Evolutionary conservation across 2,329 filamentous ascomycete species (phyloP), one percentile per base, ranked within the genome.

Genomic region (Botrytis aclada): DNA sequence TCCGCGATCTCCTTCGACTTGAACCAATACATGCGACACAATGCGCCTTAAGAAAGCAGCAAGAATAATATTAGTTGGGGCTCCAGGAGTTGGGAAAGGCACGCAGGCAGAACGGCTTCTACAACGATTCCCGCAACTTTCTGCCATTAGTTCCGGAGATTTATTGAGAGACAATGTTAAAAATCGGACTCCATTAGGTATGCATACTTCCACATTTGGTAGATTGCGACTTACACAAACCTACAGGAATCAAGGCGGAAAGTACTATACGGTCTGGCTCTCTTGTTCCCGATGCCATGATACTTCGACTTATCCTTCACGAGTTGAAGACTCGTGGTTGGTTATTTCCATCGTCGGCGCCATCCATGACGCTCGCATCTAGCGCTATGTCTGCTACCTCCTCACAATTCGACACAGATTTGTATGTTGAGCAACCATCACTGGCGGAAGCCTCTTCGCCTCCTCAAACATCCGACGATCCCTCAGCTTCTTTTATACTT

Each of bases 71-170:
- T 89, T 99, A 77, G 89, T 99, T 79, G 96, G 96, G 78, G 95
- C 95, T 70, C 96, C 96, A n/a, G 80, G 80, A 45, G 96, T 97
- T 73, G 96, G 96, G 75, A 99, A 99, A 83, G 96, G 95, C 75
- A 99, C 96, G 4, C 96, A 99, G 85, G 94, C 93, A 69, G 93
- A 97, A 82, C 90, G 96, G 75, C 86, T 99, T 75, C 90, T 98
- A 77, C 86, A 90, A 78, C 90, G 93, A 77, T 99, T 96, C 81
- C 93, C 95, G 5, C 93, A 98, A 80, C 86, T 99, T 64, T 92
- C 93, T 70, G 91, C 94, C 29, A 95, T 99, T 82, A 97, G 94
- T 83, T 97, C 96, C 6, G 96, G 96, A 74, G 95, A 99, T 82
- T 85, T 99, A 25, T 85, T 99, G 73, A 91, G 96, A 75, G 90